phyloP scores from a whole-genome alignment of 441 rosid species.

The Adansonia gregorii region DNA sequence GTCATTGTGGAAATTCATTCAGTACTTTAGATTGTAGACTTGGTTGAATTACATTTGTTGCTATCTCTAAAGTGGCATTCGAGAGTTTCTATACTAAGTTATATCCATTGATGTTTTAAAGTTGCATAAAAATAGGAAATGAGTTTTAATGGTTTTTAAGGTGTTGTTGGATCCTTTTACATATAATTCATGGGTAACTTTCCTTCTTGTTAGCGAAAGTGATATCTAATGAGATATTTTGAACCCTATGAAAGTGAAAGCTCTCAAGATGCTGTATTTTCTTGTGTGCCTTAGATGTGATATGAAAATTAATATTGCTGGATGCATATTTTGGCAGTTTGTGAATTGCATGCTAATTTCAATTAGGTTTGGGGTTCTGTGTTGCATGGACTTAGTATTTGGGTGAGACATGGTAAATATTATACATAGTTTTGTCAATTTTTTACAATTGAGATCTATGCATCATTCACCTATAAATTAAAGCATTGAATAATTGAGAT shows the following conservation, averaged over 20 bases:
- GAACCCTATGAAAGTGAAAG: not conserved
- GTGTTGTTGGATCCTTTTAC: conserved; percentile 1
- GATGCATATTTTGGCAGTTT: not conserved
- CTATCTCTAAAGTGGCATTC: not conserved
- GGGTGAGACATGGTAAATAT: not conserved
- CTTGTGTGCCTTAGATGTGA: not conserved
- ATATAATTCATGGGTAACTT: not conserved
- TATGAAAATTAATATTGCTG: conserved; percentile 12
- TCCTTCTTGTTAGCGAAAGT: not conserved
- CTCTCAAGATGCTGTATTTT: not conserved
- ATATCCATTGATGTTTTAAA: not conserved
- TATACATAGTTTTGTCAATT: not conserved
- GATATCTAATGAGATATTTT: not conserved
- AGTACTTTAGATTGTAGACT: not conserved
- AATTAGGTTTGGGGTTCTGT: not conserved
- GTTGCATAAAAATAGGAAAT: not conserved
- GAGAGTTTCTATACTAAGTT: not conserved
- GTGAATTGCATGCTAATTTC: conserved; percentile 1
- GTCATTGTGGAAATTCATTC: not conserved
- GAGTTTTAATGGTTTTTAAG: not conserved
- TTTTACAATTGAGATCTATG: not conserved
- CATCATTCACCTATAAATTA: conserved; percentile 1
- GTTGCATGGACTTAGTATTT: not conserved
- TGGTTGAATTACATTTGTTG: not conserved
- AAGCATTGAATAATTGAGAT: not conserved